Evolutionary conservation across 2,329 filamentous ascomycete genomes (phyloP), one percentile per base, ranked within the genome.

Genomic region (Ophiostoma piceae): DNA sequence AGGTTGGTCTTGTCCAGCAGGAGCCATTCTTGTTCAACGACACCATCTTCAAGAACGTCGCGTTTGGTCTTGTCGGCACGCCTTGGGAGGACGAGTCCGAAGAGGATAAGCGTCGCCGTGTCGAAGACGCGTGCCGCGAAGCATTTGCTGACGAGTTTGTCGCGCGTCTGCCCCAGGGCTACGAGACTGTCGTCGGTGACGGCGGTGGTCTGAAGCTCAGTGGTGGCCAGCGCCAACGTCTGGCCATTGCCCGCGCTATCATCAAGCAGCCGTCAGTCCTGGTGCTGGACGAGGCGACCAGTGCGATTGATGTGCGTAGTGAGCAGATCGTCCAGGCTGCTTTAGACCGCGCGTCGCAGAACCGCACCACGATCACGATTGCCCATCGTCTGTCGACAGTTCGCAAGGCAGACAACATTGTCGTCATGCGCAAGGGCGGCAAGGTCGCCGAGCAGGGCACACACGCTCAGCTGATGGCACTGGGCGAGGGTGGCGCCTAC

Each of bases 171-270:
- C 89, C 89, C 0, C 79, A 84, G 80, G 86, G 87, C 0, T 94
- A 94, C 75, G 84, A 89, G 1, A 93, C 92, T 0, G 78, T 85
- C 3, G 91, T 95, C 1, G 92, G 92, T 0, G 91, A 95, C 75
- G 85, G 85, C n/a, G 92, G 92, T 1, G 92, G 92, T 1, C 90
- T 90, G 60, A 92, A 92, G 75, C 81, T 96, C 0, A 92, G 90
- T 12, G 77, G 77, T 1, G 92, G 92, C 0, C 92, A 96, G 77
- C 86, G 91, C n/a, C 92, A 96, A 77, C 86, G 92, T 5, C 84
- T 96, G 32, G 90, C 91, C 1, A 91, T 77, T 51, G 76, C 76
- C 0, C 71, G 76, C 39, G 75, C 74, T 54, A 77, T 77, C 39
- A 74, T 77, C 60, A 76, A 75, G 70, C 69, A 74, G 16, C 76